Base-by-base conservation (phyloP, 257 asterid genomes). In the Phtheirospermum japonicum region DNA sequence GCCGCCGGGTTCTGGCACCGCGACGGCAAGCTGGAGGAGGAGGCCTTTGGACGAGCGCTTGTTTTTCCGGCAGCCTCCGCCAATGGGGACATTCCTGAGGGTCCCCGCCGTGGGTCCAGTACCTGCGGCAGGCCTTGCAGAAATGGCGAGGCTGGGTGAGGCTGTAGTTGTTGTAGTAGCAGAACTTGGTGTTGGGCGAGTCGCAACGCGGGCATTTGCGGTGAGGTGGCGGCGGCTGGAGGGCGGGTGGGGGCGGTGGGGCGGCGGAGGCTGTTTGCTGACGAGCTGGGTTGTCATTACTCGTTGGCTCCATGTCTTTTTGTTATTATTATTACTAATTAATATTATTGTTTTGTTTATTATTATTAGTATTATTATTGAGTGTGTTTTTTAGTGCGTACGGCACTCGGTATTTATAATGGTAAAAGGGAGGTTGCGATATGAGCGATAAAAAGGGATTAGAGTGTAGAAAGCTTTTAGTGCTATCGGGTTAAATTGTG, bases 51-150 rank as follows among this genome's bases (percentile, higher is more conserved):
- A 6, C 3, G 72, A 16, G 7, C 70, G 72, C 52, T 69, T 78
- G 71, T 7, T 61, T 51, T 69, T 81, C 33, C 87, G 69, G 63
- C 73, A 54, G 11, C 84, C 80, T 4, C 87, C 84, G 23, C 87
- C 87, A 6, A 82, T 18, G 4, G 87, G 87, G 62, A 78, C 79
- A 39, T 76, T 71, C 20, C 88, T 68, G 16, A 42, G 49, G 5
- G 49, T 42, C 49, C 49, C 49, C 49, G 49, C 49, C 49, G 7
- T 42, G 49, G 49, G 49, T 42, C 49, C 49, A 42, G 49, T 42
- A 42, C 49, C 49, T 42, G 18, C 49, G 49, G 49, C 49, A 42
- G 49, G 18, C 17, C 49, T 16, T 42, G 18, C 49, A 42, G 49
- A 42, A 42, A 4, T 42, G 14, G 49, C 49, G 49, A 6, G 49